Conservation (phyloP, 2,329 filamentous ascomycete genomes). For the Aspergillus calidoustus region DNA sequence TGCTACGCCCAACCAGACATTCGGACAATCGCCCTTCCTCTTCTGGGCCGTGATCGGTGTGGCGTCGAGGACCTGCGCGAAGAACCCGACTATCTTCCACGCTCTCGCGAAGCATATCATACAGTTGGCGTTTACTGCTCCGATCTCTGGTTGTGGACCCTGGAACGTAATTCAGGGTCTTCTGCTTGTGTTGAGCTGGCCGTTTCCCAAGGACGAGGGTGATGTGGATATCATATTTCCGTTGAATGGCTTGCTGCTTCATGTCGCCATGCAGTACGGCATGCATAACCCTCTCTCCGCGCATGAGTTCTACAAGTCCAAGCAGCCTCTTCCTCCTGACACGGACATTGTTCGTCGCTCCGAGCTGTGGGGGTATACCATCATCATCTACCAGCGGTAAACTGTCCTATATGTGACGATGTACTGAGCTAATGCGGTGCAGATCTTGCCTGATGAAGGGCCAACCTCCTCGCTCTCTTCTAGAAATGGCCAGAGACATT, state of each 20-base stretch:
- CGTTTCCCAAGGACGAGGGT: slow-evolving; percentile 41
- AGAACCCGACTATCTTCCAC: slow-evolving; percentile 44
- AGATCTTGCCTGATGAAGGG: slow-evolving; percentile 47
- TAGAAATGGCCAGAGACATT: slow-evolving; percentile 42
- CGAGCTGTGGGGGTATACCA: slow-evolving; percentile 47
- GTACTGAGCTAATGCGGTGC: neutral
- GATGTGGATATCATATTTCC: slow-evolving; percentile 42
- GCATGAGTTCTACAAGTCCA: slow-evolving; percentile 46
- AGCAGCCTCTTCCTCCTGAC: slow-evolving; percentile 36
- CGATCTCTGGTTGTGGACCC: slow-evolving; percentile 32
- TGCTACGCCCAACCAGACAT: slow-evolving; percentile 73
- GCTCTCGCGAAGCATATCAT: slow-evolving; percentile 40
- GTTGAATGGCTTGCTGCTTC: slow-evolving; percentile 43
- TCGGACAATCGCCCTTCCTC: slow-evolving; percentile 75
- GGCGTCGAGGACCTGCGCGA: slow-evolving; percentile 42
- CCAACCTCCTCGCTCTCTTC: slow-evolving; percentile 39
- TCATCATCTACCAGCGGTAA: slow-evolving; percentile 47
- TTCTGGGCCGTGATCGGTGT: slow-evolving; percentile 72
- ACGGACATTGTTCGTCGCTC: slow-evolving; percentile 43
- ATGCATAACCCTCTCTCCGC: slow-evolving; percentile 49
- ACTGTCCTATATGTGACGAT: neutral
- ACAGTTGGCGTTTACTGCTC: slow-evolving; percentile 44
- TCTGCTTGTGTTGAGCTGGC: slow-evolving; percentile 46
- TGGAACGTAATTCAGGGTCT: slow-evolving; percentile 45
- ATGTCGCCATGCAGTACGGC: slow-evolving; percentile 50